Percentiles rank a stretch among this genome's conserved stretches.
Conservation (phyloP, 176 grass and related monocot genomes). For the Chrysopogon serrulatus region DNA sequence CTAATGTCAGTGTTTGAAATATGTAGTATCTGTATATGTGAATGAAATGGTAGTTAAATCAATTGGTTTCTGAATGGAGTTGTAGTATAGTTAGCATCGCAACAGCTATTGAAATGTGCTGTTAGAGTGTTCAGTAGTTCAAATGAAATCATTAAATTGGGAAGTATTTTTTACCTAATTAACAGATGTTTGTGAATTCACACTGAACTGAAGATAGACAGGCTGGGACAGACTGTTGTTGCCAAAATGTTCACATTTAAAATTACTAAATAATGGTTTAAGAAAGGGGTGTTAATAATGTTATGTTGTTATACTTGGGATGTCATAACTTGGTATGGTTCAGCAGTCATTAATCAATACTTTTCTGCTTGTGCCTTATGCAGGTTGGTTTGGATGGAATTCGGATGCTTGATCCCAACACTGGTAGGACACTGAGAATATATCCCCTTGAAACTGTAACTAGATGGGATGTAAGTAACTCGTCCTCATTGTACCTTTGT, state of each 20-base stretch:
- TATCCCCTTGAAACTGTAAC: slow-evolving; percentile 88
- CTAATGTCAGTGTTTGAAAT: background rate
- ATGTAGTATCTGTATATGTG: background rate
- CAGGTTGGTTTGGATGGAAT: slow-evolving; percentile 99
- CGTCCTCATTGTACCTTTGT: background rate
- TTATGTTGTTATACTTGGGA: background rate
- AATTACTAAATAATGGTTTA: background rate
- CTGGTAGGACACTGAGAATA: slow-evolving; percentile 79
- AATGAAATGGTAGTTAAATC: background rate
- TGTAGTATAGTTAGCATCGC: background rate
- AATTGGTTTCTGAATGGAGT: background rate
- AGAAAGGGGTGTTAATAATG: background rate
- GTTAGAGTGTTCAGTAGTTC: background rate
- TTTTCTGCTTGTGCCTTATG: background rate
- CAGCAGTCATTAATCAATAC: background rate
- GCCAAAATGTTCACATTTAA: background rate
- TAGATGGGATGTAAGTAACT: slow-evolving; percentile 89
- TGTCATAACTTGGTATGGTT: background rate
- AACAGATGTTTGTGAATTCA: background rate
- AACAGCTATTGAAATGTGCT: background rate
- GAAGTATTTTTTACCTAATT: background rate
- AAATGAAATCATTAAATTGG: background rate
- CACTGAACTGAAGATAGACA: background rate
- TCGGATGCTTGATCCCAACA: slow-evolving; percentile 96
- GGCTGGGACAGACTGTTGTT: background rate